phyloP scores from a whole-genome alignment of 768 basidiomycete species.

The Boletus fagicola region DNA sequence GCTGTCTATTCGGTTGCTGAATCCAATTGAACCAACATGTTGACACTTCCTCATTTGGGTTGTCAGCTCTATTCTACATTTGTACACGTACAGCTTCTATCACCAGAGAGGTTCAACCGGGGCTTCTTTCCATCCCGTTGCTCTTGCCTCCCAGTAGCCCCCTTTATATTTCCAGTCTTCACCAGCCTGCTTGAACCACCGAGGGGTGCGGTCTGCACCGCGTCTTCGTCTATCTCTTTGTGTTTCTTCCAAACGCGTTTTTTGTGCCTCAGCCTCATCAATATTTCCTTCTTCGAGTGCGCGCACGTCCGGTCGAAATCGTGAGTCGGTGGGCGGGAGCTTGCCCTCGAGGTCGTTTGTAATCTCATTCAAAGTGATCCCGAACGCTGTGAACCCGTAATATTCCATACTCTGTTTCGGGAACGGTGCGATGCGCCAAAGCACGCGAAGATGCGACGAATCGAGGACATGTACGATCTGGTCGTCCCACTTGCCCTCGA shows the following conservation, averaged over 20 bases:
- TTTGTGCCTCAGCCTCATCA: conserved; percentile 69
- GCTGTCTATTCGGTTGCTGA: neutral
- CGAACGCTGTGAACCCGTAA: conserved; percentile 82
- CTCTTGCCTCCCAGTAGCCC: conserved; percentile 81
- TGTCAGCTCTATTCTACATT: neutral
- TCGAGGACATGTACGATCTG: conserved; percentile 69
- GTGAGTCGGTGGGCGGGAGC: conserved; percentile 79
- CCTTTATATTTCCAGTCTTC: conserved; percentile 78
- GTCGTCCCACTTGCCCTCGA: conserved; percentile 94
- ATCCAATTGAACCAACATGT: neutral
- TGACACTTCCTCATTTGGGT: neutral
- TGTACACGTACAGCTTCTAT: neutral
- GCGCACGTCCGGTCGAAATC: conserved; percentile 76
- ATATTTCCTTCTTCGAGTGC: conserved; percentile 78
- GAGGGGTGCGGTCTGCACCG: conserved; percentile 58
- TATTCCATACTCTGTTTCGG: conserved; percentile 66
- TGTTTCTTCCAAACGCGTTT: conserved; percentile 67
- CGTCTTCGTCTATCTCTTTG: conserved; percentile 70
- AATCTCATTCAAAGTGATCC: conserved; percentile 79
- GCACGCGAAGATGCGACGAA: conserved; percentile 63
- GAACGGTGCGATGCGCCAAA: conserved; percentile 77
- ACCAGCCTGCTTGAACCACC: conserved; percentile 71
- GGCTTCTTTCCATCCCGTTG: conserved; percentile 58
- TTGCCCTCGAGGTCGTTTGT: conserved; percentile 59
- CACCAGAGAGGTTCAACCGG: conserved; percentile 61